Evolutionary conservation across 2,329 filamentous ascomycete genomes (phyloP).

Genomic region (Nemania serpens): DNA sequence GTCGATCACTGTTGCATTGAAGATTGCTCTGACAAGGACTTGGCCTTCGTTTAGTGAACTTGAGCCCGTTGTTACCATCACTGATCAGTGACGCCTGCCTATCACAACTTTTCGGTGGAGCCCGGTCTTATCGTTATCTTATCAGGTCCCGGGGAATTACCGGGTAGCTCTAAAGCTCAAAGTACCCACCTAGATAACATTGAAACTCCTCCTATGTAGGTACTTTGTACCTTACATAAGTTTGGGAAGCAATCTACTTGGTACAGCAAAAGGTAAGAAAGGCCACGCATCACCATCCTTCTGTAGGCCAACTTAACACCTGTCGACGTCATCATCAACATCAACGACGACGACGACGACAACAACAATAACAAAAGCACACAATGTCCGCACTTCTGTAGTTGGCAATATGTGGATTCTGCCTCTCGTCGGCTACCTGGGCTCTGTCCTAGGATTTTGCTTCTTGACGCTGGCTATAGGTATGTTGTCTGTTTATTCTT

Average conservation of each 20-base stretch:
- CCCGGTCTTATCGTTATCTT: conserved; percentile 25
- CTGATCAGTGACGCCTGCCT: background rate
- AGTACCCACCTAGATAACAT: no score
- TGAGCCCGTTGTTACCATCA: no score
- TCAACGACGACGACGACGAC: no score
- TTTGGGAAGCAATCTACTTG: background rate
- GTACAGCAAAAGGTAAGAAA: background rate
- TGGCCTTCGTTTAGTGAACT: background rate
- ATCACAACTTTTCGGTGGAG: conserved; percentile 38
- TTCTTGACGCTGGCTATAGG: conserved; percentile 95
- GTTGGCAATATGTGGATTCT: conserved; percentile 86
- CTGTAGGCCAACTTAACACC: background rate
- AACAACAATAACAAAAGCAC: background rate
- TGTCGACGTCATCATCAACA: no score
- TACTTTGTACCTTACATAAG: no score
- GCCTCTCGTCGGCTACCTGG: conserved; percentile 86
- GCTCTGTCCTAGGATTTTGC: conserved; percentile 84
- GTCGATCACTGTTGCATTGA: conserved; percentile 1
- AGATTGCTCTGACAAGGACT: background rate
- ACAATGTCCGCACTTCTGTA: conserved; percentile 23
- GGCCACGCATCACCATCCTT: conserved; percentile 23
- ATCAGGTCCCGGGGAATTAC: conserved; percentile 28
- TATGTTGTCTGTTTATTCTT: conserved; percentile 45
- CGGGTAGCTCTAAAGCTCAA: no score
- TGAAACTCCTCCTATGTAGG: no score